Conservation (phyloP, 2,329 filamentous ascomycete species). For the Phymatotrichopsis omnivora region DNA sequence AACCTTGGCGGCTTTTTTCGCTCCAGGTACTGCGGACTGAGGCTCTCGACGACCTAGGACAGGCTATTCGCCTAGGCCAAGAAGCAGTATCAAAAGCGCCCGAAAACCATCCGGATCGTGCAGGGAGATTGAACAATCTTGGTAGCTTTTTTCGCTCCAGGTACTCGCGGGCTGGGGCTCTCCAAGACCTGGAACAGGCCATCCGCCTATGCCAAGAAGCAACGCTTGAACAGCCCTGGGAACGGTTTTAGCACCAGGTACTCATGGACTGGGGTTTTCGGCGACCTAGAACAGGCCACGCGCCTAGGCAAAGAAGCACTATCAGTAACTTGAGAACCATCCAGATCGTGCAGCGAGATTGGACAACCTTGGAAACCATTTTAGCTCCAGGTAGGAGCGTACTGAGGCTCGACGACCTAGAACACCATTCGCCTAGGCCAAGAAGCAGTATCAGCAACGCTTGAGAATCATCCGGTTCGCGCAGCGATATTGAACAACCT, state of each 20-base stretch:
- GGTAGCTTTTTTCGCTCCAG: background rate
- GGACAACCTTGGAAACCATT: background rate
- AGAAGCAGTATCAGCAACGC: background rate
- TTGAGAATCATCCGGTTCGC: background rate
- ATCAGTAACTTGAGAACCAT: background rate
- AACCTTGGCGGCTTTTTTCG: too few species aligned
- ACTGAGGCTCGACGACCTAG: background rate
- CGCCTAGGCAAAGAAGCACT: too few species aligned
- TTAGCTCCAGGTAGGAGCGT: background rate
- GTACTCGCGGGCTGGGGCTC: constrained; percentile 1
- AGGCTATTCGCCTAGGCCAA: too few species aligned
- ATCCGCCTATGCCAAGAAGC: too few species aligned
- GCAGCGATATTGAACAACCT: background rate
- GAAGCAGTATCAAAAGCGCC: background rate
- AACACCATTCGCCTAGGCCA: background rate
- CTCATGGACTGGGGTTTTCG: background rate
- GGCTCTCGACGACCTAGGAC: background rate
- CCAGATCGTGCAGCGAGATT: background rate
- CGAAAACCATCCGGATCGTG: background rate
- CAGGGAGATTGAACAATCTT: background rate
- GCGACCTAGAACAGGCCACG: too few species aligned
- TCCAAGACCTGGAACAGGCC: constrained; percentile 3
- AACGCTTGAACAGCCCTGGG: background rate
- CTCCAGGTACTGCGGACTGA: background rate
- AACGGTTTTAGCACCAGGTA: background rate